These are phyloP conservation scores for Pigoraptor vietnamica DNA, from an alignment of 78 protist genomes.

Conservation along the genomic window DNA sequence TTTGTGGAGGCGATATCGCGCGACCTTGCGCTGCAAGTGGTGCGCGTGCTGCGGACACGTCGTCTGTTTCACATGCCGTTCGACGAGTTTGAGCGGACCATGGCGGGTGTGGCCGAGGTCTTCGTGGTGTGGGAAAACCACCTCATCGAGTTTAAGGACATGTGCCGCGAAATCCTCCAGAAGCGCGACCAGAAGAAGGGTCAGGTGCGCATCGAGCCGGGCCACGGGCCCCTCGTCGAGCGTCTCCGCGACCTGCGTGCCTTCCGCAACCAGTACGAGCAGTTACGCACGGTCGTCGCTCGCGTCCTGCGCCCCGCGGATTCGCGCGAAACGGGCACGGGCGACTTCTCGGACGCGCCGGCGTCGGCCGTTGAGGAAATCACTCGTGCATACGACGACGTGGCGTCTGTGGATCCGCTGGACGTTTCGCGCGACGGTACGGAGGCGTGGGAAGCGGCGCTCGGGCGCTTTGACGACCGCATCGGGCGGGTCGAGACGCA, in stretches of 20 bases:
- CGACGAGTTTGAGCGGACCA: slow-evolving; percentile 40
- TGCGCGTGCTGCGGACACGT: slow-evolving; percentile 27
- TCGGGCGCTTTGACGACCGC: slow-evolving; percentile 53
- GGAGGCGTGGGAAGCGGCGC: slow-evolving; percentile 46
- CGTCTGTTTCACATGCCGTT: not conserved
- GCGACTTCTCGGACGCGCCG: not conserved
- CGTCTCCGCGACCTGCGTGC: slow-evolving; percentile 31
- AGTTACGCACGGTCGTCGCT: slow-evolving; percentile 41
- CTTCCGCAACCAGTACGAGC: slow-evolving; percentile 68
- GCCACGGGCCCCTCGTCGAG: slow-evolving; percentile 22
- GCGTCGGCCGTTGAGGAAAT: slow-evolving; percentile 49
- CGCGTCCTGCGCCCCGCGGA: slow-evolving; percentile 28
- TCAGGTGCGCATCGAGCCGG: slow-evolving; percentile 26
- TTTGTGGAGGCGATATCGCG: slow-evolving; percentile 56
- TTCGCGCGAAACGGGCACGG: not conserved
- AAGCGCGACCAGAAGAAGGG: slow-evolving; percentile 16
- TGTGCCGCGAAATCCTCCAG: slow-evolving; percentile 40
- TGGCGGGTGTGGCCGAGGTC: slow-evolving; percentile 8
- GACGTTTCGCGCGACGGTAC: slow-evolving; percentile 39
- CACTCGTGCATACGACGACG: slow-evolving; percentile 47
- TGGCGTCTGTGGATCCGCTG: slow-evolving; percentile 47
- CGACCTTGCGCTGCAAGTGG: slow-evolving; percentile 47
- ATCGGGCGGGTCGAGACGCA: slow-evolving; percentile 74
- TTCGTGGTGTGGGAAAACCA: slow-evolving; percentile 57
- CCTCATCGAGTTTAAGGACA: slow-evolving; percentile 24